phyloP scores from a whole-genome alignment of 1,284 basidiomycete genomes.

The Austroboletus novae-zelandiae region DNA sequence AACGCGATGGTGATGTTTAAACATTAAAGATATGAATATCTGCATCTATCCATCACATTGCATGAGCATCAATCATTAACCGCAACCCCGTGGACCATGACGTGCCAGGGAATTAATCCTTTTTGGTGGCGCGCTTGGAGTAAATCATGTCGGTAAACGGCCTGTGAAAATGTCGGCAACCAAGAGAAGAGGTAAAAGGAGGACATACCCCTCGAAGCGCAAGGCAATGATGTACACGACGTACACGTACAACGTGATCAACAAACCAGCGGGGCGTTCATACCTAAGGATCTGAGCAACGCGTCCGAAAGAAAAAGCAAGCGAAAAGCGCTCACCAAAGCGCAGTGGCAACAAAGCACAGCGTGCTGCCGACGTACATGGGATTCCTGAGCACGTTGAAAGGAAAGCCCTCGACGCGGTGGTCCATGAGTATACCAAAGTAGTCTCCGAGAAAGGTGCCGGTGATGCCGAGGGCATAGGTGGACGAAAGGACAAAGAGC shows the following conservation, averaged over 20 bases:
- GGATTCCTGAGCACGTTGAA: constrained; percentile 94
- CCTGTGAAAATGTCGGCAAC: constrained; percentile 35
- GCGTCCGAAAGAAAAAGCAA: neutral
- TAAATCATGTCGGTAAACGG: constrained; percentile 86
- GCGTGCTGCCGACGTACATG: constrained; percentile 93
- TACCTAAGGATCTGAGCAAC: constrained; percentile 48
- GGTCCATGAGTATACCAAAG: constrained; percentile 97
- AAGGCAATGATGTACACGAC: constrained; percentile 83
- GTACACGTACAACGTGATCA: constrained; percentile 78
- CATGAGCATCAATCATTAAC: too few species aligned
- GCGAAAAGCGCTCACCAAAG: constrained; percentile 63
- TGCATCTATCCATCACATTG: neutral
- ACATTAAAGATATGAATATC: neutral
- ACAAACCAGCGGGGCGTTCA: constrained; percentile 76
- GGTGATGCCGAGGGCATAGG: constrained; percentile 89
- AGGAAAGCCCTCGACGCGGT: constrained; percentile 85
- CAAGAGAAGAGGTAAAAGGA: neutral
- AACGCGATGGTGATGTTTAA: neutral
- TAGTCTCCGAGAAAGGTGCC: constrained; percentile 97
- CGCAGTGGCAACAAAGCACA: constrained; percentile 82
- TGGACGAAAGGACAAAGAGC: constrained; percentile 83
- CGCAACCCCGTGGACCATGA: neutral
- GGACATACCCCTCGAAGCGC: constrained; percentile 78
- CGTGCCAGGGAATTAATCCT: constrained; percentile 9
- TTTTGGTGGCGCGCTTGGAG: constrained; percentile 46